Evolutionary conservation across 2,329 filamentous ascomycete species (phyloP), one percentile per base, ranked within the genome.

Genomic region (Acarospora socialis): DNA sequence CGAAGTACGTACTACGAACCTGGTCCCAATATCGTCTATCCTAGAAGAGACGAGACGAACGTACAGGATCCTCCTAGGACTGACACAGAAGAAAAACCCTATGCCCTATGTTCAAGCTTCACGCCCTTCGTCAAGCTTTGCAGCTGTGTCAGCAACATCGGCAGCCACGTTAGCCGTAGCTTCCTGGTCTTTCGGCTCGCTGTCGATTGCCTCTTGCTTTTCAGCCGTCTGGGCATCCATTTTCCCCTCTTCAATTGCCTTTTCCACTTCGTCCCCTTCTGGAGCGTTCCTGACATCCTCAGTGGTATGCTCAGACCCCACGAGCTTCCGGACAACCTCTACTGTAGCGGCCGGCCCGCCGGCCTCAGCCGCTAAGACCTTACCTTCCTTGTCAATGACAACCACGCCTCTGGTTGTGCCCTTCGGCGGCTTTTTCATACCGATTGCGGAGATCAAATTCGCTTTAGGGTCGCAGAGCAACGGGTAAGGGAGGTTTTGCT

Each of bases 401-500:
- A 94, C 92, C 22, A 95, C 83, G 43, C 87, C 90, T 41, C 90
- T 75, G 30, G 70, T 73, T 10, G 83, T 92, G 38, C 82, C 78
- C 56, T 74, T 81, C 27, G 80, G 78, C 5, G 65, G 55, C 63
- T 94, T 94, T 62, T 84, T 86, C 43, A 95, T 60, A n/a, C 86
- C 87, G 51, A 95, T 80, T 34, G 84, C 84, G 8, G 56, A 65
- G 47, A 95, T 92, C 37, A 98, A 68, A 2, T 71, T 74, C 17
- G 68, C 71, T 31, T 61, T 59, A 4, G 77, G 70, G 54, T 98
- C 86, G 60, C 86, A 95, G 23, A 98, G 70, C 27, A 98, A 72
- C 21, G 79, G 65, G 56, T 93, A 98, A 4, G 78, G 81, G 33
- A 95, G 70, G 41, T 79, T 82, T 56, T 95, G 82, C 63, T 92